Percentiles rank a stretch among this genome's conserved stretches.
phyloP scores from a whole-genome alignment of 2,329 filamentous ascomycete species.

The Arachnopeziza araneosa region DNA sequence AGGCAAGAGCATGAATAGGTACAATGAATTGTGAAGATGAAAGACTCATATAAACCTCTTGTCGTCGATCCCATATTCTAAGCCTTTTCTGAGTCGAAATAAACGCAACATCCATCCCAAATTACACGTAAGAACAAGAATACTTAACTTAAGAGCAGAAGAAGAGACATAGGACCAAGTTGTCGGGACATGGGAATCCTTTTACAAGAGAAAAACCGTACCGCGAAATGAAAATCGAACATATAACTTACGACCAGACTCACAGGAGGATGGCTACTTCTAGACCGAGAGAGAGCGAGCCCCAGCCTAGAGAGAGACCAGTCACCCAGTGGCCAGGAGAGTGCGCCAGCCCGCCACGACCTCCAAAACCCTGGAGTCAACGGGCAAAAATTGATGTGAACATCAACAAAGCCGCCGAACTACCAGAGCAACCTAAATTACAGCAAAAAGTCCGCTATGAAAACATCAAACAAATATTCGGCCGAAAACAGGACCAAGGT shows the following conservation, averaged over 20 bases:
- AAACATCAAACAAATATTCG: background rate
- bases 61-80: background rate
- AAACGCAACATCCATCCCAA: conserved; percentile 1
- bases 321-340: background rate
- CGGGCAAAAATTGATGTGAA: background rate
- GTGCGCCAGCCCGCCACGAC: background rate
- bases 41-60: background rate
- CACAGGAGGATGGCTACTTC: background rate
- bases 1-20: background rate
- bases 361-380: background rate
- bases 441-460: background rate
- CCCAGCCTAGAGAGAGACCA: background rate
- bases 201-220: background rate
- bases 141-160: background rate
- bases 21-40: background rate
- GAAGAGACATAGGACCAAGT: background rate
- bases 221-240: conserved; percentile 8
- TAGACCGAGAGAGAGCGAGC: background rate
- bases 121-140: background rate
- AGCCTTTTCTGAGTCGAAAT: background rate
- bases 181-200: background rate
- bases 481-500: background rate
- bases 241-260: conserved; percentile 8
- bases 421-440: background rate
- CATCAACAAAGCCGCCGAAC: background rate